Base-by-base conservation (phyloP, 495 filamentous ascomycete species). In the Eremomyces bilateralis region DNA sequence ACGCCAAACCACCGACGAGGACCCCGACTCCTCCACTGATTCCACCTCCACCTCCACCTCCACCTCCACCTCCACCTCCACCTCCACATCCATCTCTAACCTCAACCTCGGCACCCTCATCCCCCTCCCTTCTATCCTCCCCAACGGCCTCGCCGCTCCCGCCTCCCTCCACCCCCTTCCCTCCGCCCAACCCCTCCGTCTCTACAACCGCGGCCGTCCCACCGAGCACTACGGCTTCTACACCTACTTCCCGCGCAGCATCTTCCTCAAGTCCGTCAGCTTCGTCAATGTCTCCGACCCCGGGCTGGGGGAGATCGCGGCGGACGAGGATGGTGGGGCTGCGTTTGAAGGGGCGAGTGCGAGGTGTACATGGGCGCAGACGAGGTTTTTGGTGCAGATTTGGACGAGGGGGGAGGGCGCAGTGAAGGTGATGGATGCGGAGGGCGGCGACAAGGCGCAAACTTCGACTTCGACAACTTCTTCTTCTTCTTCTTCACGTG, bases 171-270 rank as follows among this genome's bases (percentile, higher is more conserved):
- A 73, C 18, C 70, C 76, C 0, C 62, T 69, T 28, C 66, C 79
- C 0, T 46, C 50, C 1, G 69, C 79, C 21, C 88, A 95, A 43
- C 88, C 81, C 0, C 53, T 95, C 12, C 71, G 76, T 2, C 65
- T 95, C 2, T 94, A 78, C 57, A 76, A 95, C 53, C 74, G 81
- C 16, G 82, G 73, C 15, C 53, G 72, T 21, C 56, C 64, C 2
- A 71, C 69, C 0, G 88, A 97, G 49, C 81, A 92, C 55, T 95
- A 90, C 53, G 80, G 80, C 6, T 93, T 94, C 55, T 93, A 91
- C 53, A 76, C 67, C 0, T 91, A 91, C 61, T 95, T 75, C 53
- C 71, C 84, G 53, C 80, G 81, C 42, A 78, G 77, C 3, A 81
- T 90, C 35, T 90, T 83, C 60, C 60, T 83, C 33, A 64, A 67